A percentile compares a stretch with the other conserved stretches of the same genome.
phyloP scores from a whole-genome alignment of 768 basidiomycete species.

The Chiua virens region DNA sequence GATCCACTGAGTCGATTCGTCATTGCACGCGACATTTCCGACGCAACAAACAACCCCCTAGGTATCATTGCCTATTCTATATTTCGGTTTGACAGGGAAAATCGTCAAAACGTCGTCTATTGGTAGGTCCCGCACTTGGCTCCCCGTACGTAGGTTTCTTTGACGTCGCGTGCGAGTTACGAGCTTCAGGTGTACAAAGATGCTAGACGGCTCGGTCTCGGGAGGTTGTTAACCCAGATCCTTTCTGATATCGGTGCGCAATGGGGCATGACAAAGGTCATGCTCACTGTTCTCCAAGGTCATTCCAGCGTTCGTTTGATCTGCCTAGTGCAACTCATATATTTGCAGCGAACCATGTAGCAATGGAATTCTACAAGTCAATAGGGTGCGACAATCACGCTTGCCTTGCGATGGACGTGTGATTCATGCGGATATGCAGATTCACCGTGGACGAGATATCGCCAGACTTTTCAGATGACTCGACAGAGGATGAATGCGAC shows the following conservation, averaged over 20 bases:
- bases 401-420: not conserved
- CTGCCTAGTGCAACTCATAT: constrained; percentile 7
- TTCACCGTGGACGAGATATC: constrained; percentile 55
- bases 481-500: constrained; percentile 34
- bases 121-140: constrained; percentile 47
- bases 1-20: constrained; percentile 60
- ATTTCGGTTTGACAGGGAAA: constrained; percentile 77
- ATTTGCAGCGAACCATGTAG: constrained; percentile 43
- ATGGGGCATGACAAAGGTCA: constrained; percentile 65
- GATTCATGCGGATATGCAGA: constrained; percentile 34
- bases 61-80: constrained; percentile 43
- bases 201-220: constrained; percentile 55
- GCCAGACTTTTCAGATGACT: constrained; percentile 40
- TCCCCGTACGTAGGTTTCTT: not conserved
- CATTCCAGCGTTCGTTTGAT: constrained; percentile 2
- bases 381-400: constrained; percentile 45
- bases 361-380: constrained; percentile 51
- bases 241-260: constrained; percentile 49
- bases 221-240: constrained; percentile 49
- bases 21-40: constrained; percentile 31
- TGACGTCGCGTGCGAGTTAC: constrained; percentile 49
- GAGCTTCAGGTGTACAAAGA: constrained; percentile 63
- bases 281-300: constrained; percentile 80
- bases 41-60: not conserved
- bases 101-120: constrained; percentile 59